These are phyloP conservation scores for Singerocomus inundabilis DNA, from an alignment of 1,284 basidiomycete species.

Conservation along the genomic window DNA sequence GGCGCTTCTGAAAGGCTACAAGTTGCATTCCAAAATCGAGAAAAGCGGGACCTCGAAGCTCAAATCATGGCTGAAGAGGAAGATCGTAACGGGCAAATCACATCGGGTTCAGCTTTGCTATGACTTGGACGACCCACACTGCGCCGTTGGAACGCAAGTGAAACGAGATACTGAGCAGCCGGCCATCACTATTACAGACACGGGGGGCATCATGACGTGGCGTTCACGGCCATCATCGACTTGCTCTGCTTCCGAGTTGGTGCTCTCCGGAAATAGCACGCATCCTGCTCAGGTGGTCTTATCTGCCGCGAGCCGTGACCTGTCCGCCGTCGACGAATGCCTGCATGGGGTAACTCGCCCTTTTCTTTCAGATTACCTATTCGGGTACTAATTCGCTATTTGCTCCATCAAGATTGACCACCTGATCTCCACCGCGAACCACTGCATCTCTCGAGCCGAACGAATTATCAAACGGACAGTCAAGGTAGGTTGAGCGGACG, in stretches of 20 bases:
- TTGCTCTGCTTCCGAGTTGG: slow-evolving; percentile 7
- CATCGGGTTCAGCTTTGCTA: slow-evolving; percentile 38
- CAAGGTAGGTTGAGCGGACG: slow-evolving; percentile 39
- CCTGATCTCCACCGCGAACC: slow-evolving; percentile 49
- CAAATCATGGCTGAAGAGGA: slow-evolving; percentile 63
- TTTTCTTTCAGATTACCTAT: slow-evolving; percentile 13
- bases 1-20: slow-evolving; percentile 40
- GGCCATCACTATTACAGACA: slow-evolving; percentile 26
- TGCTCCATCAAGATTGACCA: slow-evolving; percentile 45
- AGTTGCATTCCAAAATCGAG: slow-evolving; percentile 36
- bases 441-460: slow-evolving; percentile 52
- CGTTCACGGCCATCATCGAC: slow-evolving; percentile 11
- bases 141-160: slow-evolving; percentile 41
- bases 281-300: slow-evolving; percentile 46
- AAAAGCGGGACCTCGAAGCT: slow-evolving; percentile 45
- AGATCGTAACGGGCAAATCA: slow-evolving; percentile 42
- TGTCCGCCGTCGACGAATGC: slow-evolving; percentile 48
- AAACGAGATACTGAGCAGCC: slow-evolving; percentile 26
- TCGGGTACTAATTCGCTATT: slow-evolving; percentile 13
- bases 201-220: slow-evolving; percentile 19
- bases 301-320: slow-evolving; percentile 50
- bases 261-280: slow-evolving; percentile 27
- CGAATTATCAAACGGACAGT: slow-evolving; percentile 49
- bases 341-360: slow-evolving; percentile 28
- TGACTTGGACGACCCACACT: slow-evolving; percentile 36